Base-by-base conservation (phyloP, 768 basidiomycete species). In the Calocera cornea region DNA sequence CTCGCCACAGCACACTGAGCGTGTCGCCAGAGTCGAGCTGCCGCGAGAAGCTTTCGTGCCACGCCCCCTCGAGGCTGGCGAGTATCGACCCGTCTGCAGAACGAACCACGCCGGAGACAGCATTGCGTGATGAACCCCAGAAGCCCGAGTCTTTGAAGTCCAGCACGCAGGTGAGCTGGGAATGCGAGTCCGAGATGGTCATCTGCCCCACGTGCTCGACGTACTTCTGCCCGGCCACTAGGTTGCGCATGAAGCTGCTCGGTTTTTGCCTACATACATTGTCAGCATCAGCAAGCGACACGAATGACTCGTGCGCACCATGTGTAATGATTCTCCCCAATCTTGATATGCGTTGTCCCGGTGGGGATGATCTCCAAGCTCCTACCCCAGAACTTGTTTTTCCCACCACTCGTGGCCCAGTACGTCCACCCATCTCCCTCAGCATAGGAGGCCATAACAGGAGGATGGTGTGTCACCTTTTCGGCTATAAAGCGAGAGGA, bases 151-250 rank as follows among this genome's bases (percentile, higher is more conserved):
- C 90, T 74, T 91, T 91, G 79, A 95, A 93, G 63, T 91, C 89
- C n/a, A 92, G 74, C 19, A 85, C 79, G 72, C 89, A 92, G 22
- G 81, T 82, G 40, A 80, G 79, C 14, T 81, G 79, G 29, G 79
- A 82, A 31, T 79, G 79, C 5, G 76, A 78, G 71, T 91, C 90
- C 68, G 85, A 84, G 50, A 95, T 85, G 12, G 79, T 83, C 85
- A 93, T 84, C 74, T 87, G 83, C 31, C 92, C 92, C 41, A 82
- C 83, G 72, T 93, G 92, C 73, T 93, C 92, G 31, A 95, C 81
- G 74, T 94, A 95, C 73, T 93, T 93, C 29, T 89, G 88, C 11
- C 92, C 92, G 76, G 91, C 87, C 84, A 94, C 87, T 67, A 95
- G 78, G 76, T 93, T 93, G 69, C 92, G 80, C 80, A 93, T 86